Evolutionary conservation across 805 yeast species (phyloP), one percentile per base, ranked within the genome.

Genomic region (Yarrowia sp.): DNA sequence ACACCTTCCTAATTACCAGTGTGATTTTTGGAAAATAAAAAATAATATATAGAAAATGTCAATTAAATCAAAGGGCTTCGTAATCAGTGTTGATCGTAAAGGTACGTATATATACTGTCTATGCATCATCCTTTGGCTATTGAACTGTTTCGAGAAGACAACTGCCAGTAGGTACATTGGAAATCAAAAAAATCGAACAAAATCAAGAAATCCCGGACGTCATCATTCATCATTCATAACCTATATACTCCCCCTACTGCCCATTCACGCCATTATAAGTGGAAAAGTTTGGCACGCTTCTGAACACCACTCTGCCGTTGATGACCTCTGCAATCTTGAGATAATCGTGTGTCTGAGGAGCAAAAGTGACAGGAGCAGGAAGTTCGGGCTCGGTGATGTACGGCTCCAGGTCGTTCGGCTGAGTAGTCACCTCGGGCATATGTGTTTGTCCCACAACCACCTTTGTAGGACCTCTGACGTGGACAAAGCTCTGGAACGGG

Each of bases 401-500:
- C 13, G 55, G 53, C 38, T 61, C 66, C 1, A 61, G 14, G 3
- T n/a, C 46, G 10, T 61, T 47, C n/a, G 66, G n/a, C 30, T 20
- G 40, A 8, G 55, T 38, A 7, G 38, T 61, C 53, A 61, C 42
- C 20, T 61, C 39, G 38, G 66, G 66, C 66, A 47, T 46, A 10
- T 36, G 36, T 15, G 14, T 36, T 19, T 61, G 66, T 1, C 66
- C 66, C 8, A 61, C 66, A 14, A 61, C 46, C 9, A 61, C 53
- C 17, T 47, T 34, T 8, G 66, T 47, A 8, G 66, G 66, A 3
- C 66, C 66, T 43, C 64, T 46, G 55, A 61, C 36, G 20, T 61
- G 66, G 17, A 61, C 53, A 61, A 46, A 61, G 46, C 20, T 42
- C 47, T 42, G 40, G 50, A 58, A 58, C 5, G 64, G 64, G 50